Conservation (phyloP, 495 filamentous ascomycete genomes). For the Penicillium paradoxum region DNA sequence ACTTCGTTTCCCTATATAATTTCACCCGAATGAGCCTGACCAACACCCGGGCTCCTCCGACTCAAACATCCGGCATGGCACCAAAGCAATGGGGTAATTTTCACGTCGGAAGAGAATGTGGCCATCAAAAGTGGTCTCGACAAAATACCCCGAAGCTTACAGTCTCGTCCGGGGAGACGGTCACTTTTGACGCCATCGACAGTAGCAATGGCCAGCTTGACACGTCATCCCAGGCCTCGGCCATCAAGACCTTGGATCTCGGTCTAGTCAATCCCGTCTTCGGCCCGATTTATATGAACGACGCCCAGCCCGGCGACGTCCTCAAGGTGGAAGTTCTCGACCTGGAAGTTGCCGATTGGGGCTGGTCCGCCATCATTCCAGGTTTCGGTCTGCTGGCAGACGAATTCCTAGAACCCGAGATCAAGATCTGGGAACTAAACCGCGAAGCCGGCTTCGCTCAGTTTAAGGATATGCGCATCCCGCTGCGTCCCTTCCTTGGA, state of each 20-base stretch:
- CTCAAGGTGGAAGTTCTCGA: slow-evolving; percentile 44
- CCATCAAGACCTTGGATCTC: slow-evolving; percentile 40
- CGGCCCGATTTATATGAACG: slow-evolving; percentile 43
- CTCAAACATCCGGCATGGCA: slow-evolving; percentile 24
- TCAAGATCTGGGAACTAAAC: slow-evolving; percentile 48
- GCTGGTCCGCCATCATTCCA: slow-evolving; percentile 49
- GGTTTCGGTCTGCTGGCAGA: slow-evolving; percentile 46
- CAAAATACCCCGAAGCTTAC: slow-evolving; percentile 41
- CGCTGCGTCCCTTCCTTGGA: slow-evolving; percentile 46
- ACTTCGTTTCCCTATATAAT: background rate
- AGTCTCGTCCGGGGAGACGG: slow-evolving; percentile 39
- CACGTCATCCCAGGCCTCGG: slow-evolving; percentile 30
- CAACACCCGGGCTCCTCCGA: slow-evolving; percentile 11
- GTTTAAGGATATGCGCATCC: slow-evolving; percentile 43
- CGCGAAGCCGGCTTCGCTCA: slow-evolving; percentile 33
- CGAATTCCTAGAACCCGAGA: slow-evolving; percentile 37
- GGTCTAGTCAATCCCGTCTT: slow-evolving; percentile 43
- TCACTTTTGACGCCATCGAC: slow-evolving; percentile 47
- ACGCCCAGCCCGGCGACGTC: slow-evolving; percentile 46
- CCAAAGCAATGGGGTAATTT: slow-evolving; percentile 24
- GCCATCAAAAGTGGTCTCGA: slow-evolving; percentile 47
- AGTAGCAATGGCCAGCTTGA: slow-evolving; percentile 49
- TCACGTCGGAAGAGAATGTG: slow-evolving; percentile 37
- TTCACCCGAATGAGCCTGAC: slow-evolving; percentile 15
- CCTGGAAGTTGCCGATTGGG: slow-evolving; percentile 42